phyloP scores from a whole-genome alignment of 83 land plant species.

The Larix sibirica region DNA sequence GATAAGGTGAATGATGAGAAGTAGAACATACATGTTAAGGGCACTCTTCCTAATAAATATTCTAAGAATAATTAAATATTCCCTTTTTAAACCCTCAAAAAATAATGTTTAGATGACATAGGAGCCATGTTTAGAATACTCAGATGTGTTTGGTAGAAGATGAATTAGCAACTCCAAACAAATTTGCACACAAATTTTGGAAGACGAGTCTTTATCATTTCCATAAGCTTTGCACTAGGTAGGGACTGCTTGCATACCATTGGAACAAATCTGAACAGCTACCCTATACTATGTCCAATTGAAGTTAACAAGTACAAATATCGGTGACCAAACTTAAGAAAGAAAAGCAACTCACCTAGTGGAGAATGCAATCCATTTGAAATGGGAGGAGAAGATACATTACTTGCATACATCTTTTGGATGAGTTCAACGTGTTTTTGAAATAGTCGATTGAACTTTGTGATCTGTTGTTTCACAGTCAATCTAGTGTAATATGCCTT shows the following conservation, averaged over 20 bases:
- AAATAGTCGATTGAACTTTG: slow-evolving; percentile 51
- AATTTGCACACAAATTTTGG: background rate
- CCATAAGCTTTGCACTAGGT: background rate
- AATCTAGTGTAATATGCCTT: slow-evolving; percentile 59
- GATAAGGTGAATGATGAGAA: too few species aligned
- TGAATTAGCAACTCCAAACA: background rate
- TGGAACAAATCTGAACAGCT: background rate
- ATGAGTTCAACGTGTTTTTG: slow-evolving; percentile 53
- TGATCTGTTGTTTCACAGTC: slow-evolving; percentile 55
- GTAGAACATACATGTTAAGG: background rate
- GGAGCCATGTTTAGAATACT: background rate
- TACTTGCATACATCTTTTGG: slow-evolving; percentile 30
- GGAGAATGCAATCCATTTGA: slow-evolving; percentile 37
- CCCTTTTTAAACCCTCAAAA: too few species aligned
- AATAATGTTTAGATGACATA: background rate
- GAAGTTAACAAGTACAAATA: background rate
- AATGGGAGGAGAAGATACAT: slow-evolving; percentile 20
- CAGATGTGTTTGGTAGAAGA: background rate
- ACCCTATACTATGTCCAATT: background rate
- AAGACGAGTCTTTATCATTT: background rate
- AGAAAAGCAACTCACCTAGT: slow-evolving; percentile 20
- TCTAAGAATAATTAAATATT: background rate
- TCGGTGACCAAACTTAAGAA: background rate
- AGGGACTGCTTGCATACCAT: background rate
- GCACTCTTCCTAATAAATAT: background rate